These are phyloP conservation scores for Xylaria sp. DNA, from an alignment of 2,329 filamentous ascomycete genomes.

Conservation along the genomic window DNA sequence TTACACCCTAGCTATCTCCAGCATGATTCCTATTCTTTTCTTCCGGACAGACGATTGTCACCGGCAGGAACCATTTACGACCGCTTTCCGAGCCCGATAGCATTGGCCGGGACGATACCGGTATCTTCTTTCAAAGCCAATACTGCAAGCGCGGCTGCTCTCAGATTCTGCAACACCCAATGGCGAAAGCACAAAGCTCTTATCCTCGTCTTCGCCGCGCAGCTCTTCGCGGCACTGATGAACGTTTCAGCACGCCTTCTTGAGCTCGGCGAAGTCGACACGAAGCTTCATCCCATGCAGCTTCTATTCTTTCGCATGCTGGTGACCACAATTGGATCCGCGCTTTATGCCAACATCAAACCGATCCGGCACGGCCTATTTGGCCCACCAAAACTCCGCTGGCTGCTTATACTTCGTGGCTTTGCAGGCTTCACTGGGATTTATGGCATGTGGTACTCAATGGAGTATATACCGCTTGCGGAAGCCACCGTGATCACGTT, in stretches of 20 bases:
- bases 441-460: slow-evolving; percentile 63
- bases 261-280: slow-evolving; percentile 47
- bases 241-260: slow-evolving; percentile 74
- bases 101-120: slow-evolving; percentile 6
- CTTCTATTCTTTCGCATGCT: slow-evolving; percentile 76
- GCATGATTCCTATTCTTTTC: slow-evolving; percentile 39
- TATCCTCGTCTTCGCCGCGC: slow-evolving; percentile 65
- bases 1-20: slow-evolving; percentile 33
- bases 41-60: slow-evolving; percentile 31
- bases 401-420: slow-evolving; percentile 61
- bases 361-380: slow-evolving; percentile 50
- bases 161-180: slow-evolving; percentile 19
- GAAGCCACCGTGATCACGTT: slow-evolving; percentile 91
- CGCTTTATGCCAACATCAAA: slow-evolving; percentile 65
- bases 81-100: slow-evolving; percentile 6
- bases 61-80: slow-evolving; percentile 16
- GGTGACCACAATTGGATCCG: slow-evolving; percentile 63
- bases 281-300: slow-evolving; percentile 71
- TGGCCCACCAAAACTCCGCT: slow-evolving; percentile 60
- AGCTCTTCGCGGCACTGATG: slow-evolving; percentile 81
- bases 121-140: background rate
- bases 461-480: slow-evolving; percentile 53
- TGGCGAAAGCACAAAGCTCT: slow-evolving; percentile 62
- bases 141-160: background rate
- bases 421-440: slow-evolving; percentile 71